Base-by-base conservation (phyloP, 805 yeast species). In the Candida ponderosae region DNA sequence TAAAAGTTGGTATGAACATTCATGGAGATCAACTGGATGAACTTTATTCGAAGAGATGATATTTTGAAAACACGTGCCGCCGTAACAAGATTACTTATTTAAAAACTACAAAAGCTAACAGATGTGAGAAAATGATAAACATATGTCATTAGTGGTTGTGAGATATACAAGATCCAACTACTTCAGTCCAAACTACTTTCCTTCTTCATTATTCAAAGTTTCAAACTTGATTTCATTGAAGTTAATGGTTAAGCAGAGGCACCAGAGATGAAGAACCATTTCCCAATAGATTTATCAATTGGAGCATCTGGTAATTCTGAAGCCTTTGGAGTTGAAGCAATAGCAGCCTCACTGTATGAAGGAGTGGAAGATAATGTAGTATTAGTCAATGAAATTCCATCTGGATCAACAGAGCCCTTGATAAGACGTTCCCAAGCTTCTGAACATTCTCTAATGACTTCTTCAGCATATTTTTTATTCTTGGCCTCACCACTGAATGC, bases 181-280 rank as follows among this genome's bases (percentile, higher is more conserved):
- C n/a, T n/a, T n/a, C n/a, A n/a, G n/a, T n/a, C n/a, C n/a, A n/a
- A n/a, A n/a, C n/a, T n/a, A n/a, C n/a, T n/a, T n/a, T n/a, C n/a
- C n/a, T n/a, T n/a, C n/a, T n/a, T n/a, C n/a, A n/a, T n/a, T n/a
- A n/a, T n/a, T 24, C 27, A 24, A 24, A 24, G 27, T 9, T 9
- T 13, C 13, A 24, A 9, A 24, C 27, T 24, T 9, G 13, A 13
- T 9, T 9, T 24, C 13, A 24, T 24, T 24, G 28, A 11, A 24
- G 14, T 24, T 24, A 24, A 24, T 24, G 3, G 11, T 39, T 43
- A 68, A 54, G 70, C 69, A 47, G 76, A 69, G 45, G 83, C 79
- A 68, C 90, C 93, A 42, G 90, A 86, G 60, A 90, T 90, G 79
- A 79, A 90, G 77, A 93, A 90, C 98, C 98, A 90, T 72, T 90